These are phyloP conservation scores for Macrotyloma uniflorum DNA, from an alignment of 306 rosid genomes.

Conservation along the genomic window DNA sequence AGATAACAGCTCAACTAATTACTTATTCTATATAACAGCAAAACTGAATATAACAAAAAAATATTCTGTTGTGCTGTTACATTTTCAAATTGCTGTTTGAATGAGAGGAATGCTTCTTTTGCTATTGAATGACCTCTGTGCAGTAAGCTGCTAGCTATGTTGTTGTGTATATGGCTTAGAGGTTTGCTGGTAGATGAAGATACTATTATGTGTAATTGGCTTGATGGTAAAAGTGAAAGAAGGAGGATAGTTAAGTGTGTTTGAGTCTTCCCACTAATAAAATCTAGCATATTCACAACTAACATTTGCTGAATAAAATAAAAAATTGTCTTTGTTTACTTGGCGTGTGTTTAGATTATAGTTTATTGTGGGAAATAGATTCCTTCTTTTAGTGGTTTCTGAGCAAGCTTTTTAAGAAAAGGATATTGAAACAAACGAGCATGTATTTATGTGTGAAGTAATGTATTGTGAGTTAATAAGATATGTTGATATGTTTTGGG, in stretches of 20 bases:
- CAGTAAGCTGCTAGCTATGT: background rate
- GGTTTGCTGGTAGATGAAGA: background rate
- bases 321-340: background rate
- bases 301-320: no score
- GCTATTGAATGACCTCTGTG: conserved; percentile 4
- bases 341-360: background rate
- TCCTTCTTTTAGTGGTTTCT: background rate
- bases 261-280: background rate
- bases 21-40: no score
- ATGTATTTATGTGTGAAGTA: background rate
- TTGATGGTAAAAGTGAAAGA: no score
- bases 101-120: background rate
- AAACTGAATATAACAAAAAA: no score
- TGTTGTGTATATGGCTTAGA: background rate
- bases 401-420: background rate
- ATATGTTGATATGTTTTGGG: background rate
- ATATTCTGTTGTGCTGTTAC: no score
- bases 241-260: background rate
- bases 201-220: background rate
- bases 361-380: background rate
- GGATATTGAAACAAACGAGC: background rate
- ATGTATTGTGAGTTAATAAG: background rate
- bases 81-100: background rate
- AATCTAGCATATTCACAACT: no score
- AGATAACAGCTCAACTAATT: no score